Evolutionary conservation across 805 yeast genomes (phyloP), one percentile per base, ranked within the genome.

Genomic region (Hagleromyces aurorensis): DNA sequence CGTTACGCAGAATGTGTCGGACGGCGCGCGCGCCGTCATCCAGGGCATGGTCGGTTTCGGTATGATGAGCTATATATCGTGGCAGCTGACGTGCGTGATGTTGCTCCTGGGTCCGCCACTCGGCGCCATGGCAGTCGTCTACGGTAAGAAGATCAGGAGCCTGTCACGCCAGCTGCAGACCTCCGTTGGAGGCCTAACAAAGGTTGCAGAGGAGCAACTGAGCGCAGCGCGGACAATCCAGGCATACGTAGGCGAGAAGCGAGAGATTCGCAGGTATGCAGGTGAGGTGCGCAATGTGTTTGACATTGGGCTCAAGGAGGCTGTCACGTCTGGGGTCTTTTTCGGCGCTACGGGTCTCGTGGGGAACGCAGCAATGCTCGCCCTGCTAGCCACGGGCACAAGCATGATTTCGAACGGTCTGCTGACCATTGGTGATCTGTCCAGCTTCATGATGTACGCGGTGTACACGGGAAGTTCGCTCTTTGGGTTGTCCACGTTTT

Each of bases 391-490:
- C 5, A 65, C 83, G 12, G 97, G 97, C 3, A 79, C 94, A 1
- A 69, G 73, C 30, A 75, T 89, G 76, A 91, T 89, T 14, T 65
- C 77, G 21, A 61, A 61, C 21, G 95, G 96, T 0, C 73, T 74
- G 23, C 57, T 89, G 34, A 71, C 93, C 0, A 70, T 86, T 21
- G 97, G 97, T 30, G 96, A 87, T 46, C 65, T 89, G 24, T 79
- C 94, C 5, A 80, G 94, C 29, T 89, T 86, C 55, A 78, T 87
- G 77, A 81, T 89, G 91, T 89, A 89, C 59, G 91, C 96, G 0
- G 84, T 84, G 1, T 89, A 83, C 55, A 81, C 95, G 2, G 97
- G 96, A 1, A 67, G 85, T n/a, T 84, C 96, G 6, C 82, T 87
- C 46, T 81, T 82, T 56, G 95, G 96, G 0, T 54, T 89, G 12